Evolutionary conservation across 2,329 filamentous ascomycete genomes (phyloP).

Genomic region (Fusarium nelsonii): DNA sequence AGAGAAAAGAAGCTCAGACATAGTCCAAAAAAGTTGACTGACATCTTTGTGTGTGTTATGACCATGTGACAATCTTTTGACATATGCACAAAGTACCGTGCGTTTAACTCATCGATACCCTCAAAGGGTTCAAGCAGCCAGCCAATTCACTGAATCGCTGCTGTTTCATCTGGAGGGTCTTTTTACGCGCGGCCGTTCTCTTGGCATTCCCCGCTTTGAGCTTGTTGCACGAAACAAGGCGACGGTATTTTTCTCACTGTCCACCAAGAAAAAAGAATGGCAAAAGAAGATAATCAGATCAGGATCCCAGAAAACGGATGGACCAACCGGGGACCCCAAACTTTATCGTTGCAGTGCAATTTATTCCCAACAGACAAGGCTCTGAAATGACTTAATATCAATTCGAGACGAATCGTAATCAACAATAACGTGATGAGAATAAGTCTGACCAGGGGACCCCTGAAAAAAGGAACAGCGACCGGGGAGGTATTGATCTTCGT

Average conservation of each 20-base stretch:
- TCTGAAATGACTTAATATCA: constrained; percentile 34
- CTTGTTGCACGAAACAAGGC: constrained; percentile 8
- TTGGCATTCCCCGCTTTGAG: constrained; percentile 26
- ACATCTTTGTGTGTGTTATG: not conserved
- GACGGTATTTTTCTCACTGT: not conserved
- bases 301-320: not conserved
- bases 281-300: not conserved
- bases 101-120: not conserved
- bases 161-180: constrained; percentile 8
- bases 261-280: not conserved
- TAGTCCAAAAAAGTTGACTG: not conserved
- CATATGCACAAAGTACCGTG: not conserved
- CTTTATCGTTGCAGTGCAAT: constrained; percentile 5
- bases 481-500: constrained; percentile 9
- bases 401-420: constrained; percentile 19
- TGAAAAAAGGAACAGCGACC: not conserved
- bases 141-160: constrained; percentile 10
- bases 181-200: constrained; percentile 22
- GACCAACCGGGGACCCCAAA: not conserved
- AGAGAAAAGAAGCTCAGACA: not conserved
- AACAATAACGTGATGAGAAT: constrained; percentile 11
- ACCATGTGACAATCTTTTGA: constrained; percentile 1
- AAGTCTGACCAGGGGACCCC: constrained; percentile 10
- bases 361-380: constrained; percentile 13
- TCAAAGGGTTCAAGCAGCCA: not conserved